Base-by-base conservation (phyloP, 2,329 filamentous ascomycete genomes). In the Didymellaceae sp. region DNA sequence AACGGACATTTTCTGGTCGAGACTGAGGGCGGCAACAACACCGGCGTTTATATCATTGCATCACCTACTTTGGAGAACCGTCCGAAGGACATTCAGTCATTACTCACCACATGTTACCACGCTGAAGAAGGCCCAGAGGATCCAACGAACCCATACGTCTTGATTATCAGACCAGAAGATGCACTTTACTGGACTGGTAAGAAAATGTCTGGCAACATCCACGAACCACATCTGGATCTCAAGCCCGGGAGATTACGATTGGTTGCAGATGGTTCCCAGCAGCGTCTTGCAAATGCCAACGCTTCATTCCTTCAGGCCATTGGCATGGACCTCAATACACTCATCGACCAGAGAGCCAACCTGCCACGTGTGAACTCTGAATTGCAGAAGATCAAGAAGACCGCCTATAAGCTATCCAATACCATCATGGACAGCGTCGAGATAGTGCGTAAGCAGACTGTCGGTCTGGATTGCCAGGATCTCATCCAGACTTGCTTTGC, bases 371-470 rank as follows among this genome's bases (percentile, higher is more conserved):
- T 99, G 61, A 95, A 97, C 68, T 79, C 87, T 41, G 89, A 95
- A 70, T 78, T 99, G 57, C 93, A 91, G 64, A 95, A 96, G 71
- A 96, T 97, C 64, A 92, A 95, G 65, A 91, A 92, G 71, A 95
- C 95, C 2, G 91, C 93, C 3, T 97, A 95, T 79, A 96, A 96
- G 74, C 81, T 99, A 33, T 96, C 91, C 42, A 97, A 97, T 75
- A 91, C 91, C 6, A 97, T 99, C 74, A 97, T 99, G 91, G 93
- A 97, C 73, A 97, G 91, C 69, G 94, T 99, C 34, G 91, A 96
- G 70, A 91, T 90, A 56, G 94, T 99, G 58, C 84, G 91, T 57
- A 86, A 86, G 61, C 93, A 99, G 73, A 91, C 91, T 1, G 82
- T 83, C 49, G 90, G 88, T 7, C 83, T 93, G 58, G 88, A 94